Conservation (phyloP, 257 asterid genomes). For the Gardenia jasminoides region DNA sequence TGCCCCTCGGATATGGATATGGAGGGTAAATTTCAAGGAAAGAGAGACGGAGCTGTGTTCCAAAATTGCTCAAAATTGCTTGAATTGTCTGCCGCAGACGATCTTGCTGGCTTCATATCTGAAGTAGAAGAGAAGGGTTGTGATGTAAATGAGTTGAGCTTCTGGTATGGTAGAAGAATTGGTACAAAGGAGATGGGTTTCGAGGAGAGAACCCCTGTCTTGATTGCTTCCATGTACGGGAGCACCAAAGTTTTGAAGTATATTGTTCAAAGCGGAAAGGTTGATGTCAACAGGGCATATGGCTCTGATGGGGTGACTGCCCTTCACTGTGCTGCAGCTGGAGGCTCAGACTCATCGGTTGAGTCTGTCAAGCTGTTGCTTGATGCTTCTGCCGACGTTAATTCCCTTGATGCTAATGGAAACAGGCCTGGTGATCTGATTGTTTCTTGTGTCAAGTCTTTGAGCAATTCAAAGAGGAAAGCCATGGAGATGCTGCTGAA, state of each 20-base stretch:
- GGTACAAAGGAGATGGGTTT: constrained; percentile 72
- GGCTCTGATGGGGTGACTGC: constrained; percentile 81
- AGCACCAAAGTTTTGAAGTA: constrained; percentile 58
- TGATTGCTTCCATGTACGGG: constrained; percentile 80
- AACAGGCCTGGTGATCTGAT: constrained; percentile 62
- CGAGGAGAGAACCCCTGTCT: constrained; percentile 69
- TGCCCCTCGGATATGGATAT: constrained; percentile 38
- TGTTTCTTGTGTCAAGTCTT: constrained; percentile 39
- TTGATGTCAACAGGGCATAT: constrained; percentile 65
- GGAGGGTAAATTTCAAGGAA: constrained; percentile 41
- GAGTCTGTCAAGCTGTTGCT: constrained; percentile 59
- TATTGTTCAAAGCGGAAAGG: constrained; percentile 43
- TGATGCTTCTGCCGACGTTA: constrained; percentile 46
- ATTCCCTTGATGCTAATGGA: constrained; percentile 53
- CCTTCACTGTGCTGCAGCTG: constrained; percentile 84
- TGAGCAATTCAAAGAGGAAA: constrained; percentile 37
- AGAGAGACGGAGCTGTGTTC: constrained; percentile 16
- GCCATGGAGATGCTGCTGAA: constrained; percentile 60
- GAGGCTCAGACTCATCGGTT: constrained; percentile 50
- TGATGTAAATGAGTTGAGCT: constrained; percentile 55
- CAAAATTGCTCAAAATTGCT: constrained; percentile 62
- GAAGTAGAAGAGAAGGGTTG: constrained; percentile 59
- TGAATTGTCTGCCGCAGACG: constrained; percentile 74
- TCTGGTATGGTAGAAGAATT: constrained; percentile 72
- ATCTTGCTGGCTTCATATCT: constrained; percentile 46